A percentile compares a stretch with the other conserved stretches of the same genome.
These are phyloP conservation scores for Capsicum chinense DNA, from an alignment of 257 asterid species.

Conservation along the genomic window DNA sequence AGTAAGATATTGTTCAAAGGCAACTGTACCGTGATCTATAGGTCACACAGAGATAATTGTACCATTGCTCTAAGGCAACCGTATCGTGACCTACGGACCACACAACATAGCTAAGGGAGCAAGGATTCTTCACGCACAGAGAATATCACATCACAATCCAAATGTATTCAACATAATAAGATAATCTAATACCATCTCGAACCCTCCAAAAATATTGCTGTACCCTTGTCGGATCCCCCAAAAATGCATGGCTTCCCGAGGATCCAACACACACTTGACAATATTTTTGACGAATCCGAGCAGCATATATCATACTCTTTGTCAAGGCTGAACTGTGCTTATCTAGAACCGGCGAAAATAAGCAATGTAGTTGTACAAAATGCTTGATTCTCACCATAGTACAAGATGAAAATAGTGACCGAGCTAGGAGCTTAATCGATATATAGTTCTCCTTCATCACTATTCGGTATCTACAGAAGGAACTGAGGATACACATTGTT, in stretches of 20 bases:
- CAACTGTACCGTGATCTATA: not conserved
- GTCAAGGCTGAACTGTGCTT: not conserved
- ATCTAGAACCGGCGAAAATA: not conserved
- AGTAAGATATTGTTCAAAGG: not conserved
- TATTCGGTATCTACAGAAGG: conserved; percentile 31
- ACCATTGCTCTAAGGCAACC: not conserved
- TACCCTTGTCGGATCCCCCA: not conserved
- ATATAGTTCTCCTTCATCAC: conserved; percentile 6
- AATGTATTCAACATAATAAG: not conserved
- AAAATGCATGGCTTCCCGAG: not conserved
- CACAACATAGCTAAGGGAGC: not conserved
- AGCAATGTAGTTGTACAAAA: not conserved
- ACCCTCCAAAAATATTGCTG: not conserved
- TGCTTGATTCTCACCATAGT: not conserved
- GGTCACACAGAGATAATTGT: not conserved
- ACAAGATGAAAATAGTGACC: not conserved
- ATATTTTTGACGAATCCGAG: not conserved
- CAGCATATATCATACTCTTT: not conserved
- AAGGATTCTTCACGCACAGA: too few species aligned
- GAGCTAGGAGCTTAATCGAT: not conserved
- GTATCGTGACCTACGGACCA: too few species aligned
- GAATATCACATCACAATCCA: not conserved
- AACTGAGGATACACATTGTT: conserved; percentile 14
- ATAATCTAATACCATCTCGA: not conserved
- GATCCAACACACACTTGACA: not conserved